A percentile compares a stretch with the other conserved stretches of the same genome.
Evolutionary conservation across 441 rosid species (phyloP).

Genomic region (Pelargonium australe): DNA sequence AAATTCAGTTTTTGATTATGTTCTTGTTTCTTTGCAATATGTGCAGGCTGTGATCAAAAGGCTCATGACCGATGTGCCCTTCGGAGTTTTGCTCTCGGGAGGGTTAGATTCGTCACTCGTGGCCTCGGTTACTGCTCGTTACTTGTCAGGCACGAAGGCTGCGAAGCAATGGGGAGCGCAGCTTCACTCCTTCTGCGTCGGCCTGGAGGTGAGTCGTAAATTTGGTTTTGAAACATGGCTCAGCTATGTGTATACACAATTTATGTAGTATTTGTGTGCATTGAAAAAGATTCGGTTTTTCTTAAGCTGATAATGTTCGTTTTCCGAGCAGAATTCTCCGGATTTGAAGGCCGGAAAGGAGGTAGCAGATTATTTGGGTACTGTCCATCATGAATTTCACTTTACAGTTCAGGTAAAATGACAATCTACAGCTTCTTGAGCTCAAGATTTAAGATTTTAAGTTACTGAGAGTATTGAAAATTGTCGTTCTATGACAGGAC

Average conservation of each 20-base stretch:
- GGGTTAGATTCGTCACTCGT: constrained; percentile 98
- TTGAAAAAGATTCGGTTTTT: constrained; percentile 15
- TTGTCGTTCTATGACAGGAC: constrained; percentile 45
- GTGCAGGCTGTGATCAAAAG: constrained; percentile 88
- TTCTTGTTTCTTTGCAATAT: neutral
- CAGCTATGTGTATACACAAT: too few species aligned
- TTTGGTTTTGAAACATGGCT: too few species aligned
- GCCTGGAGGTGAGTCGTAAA: constrained; percentile 56
- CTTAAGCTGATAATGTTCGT: neutral
- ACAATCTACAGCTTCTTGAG: too few species aligned
- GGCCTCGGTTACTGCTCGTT: constrained; percentile 85
- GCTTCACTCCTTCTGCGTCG: constrained; percentile 84
- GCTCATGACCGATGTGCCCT: constrained; percentile 98
- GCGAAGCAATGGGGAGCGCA: constrained; percentile 94
- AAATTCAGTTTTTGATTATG: too few species aligned
- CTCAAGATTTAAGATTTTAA: too few species aligned
- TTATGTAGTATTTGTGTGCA: neutral
- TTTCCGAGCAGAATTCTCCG: constrained; percentile 65
- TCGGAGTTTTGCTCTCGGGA: constrained; percentile 96
- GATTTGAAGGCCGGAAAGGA: constrained; percentile 91
- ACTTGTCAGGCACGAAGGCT: constrained; percentile 63
- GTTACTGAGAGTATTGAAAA: too few species aligned
- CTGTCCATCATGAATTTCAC: constrained; percentile 90
- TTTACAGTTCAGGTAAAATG: constrained; percentile 84
- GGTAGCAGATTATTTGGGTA: constrained; percentile 88